Conservation (phyloP, 2,329 filamentous ascomycete genomes). For the Verticillium klebahnii region DNA sequence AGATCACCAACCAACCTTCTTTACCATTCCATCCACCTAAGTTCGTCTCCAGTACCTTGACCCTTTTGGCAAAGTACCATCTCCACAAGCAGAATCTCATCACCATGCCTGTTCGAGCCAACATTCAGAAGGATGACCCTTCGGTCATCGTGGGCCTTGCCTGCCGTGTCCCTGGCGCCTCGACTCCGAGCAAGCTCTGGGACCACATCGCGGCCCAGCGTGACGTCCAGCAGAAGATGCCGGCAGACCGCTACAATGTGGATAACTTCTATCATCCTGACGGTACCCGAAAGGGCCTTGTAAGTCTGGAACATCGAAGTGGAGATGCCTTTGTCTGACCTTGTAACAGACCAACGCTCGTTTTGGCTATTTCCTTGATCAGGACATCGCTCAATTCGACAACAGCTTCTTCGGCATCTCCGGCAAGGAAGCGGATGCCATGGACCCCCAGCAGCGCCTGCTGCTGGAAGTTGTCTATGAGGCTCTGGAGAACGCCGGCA, state of each 20-base stretch:
- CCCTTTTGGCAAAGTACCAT: no score
- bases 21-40: no score
- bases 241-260: slow-evolving; percentile 18
- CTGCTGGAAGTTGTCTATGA: slow-evolving; percentile 25
- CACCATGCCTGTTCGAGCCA: slow-evolving; percentile 12
- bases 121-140: slow-evolving; percentile 17
- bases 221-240: slow-evolving; percentile 14
- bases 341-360: slow-evolving; percentile 2
- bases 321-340: background rate
- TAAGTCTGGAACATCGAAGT: slow-evolving; percentile 1
- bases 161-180: slow-evolving; percentile 23
- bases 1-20: no score
- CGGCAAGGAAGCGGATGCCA: slow-evolving; percentile 15
- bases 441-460: slow-evolving; percentile 23
- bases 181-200: slow-evolving; percentile 22
- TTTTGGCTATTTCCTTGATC: slow-evolving; percentile 18
- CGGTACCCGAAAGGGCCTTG: slow-evolving; percentile 11
- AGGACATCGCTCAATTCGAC: slow-evolving; percentile 15
- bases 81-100: background rate
- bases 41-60: no score
- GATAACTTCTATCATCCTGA: slow-evolving; percentile 22
- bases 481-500: slow-evolving; percentile 17
- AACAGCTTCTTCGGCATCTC: slow-evolving; percentile 18
- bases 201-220: slow-evolving; percentile 15
- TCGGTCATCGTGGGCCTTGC: slow-evolving; percentile 26